Base-by-base conservation (phyloP, 768 basidiomycete species). In the Boletus reticulatus region DNA sequence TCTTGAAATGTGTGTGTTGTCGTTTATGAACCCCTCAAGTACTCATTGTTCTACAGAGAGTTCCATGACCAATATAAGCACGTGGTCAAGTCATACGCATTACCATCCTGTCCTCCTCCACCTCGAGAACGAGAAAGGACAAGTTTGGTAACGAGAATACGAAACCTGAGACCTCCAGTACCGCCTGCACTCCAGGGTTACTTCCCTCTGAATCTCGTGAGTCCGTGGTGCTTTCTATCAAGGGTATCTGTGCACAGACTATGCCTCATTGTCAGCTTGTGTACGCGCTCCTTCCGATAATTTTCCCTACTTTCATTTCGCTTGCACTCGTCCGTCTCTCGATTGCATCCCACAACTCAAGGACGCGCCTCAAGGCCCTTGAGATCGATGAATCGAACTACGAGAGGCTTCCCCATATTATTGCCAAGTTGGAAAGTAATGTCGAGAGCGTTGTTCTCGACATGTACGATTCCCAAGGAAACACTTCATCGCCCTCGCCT, bases 191-290 rank as follows among this genome's bases (percentile, higher is more conserved):
- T 88, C 0, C 82, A 84, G 56, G 73, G 80, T 37, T 67, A 71
- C 1, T 90, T 90, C 57, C 92, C 91, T 3, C 70, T 83, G 50
- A 94, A 92, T 64, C 49, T 92, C 17, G 87, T 93, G 61, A 53
- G 86, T 72, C 9, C 3, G 12, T 39, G 37, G 29, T 27, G 7
- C 10, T 17, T 48, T 45, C 45, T 34, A 49, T 4, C 19, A 9
- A 29, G 24, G 29, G 3, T 36, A 37, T 55, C 14, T 27, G 12
- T 19, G 53, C 17, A 56, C 43, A 37, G 29, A 59, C 52, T 48
- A 12, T 47, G 27, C 39, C 31, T 52, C 42, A 24, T 37, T n/a
- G 32, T 13, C 58, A 88, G 86, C 52, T 82, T 13, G 47, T 87
- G 4, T 83, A 84, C 59, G 52, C 74, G 1, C 53, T 82, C 17